phyloP scores from a whole-genome alignment of 2,329 filamentous ascomycete species.

The Meredithiella fracta region DNA sequence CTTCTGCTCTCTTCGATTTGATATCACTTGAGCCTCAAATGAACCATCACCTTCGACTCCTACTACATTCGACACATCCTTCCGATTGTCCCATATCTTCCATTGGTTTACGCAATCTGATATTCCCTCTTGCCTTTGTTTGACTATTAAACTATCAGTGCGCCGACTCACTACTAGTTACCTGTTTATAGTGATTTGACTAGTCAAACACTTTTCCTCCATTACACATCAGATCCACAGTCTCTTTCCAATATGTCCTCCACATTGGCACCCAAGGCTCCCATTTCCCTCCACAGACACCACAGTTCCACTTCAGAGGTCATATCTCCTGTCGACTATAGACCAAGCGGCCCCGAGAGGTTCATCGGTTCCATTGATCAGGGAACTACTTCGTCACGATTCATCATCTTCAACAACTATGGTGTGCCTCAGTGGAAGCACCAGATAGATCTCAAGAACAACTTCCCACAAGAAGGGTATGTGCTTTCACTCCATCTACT shows the following conservation, averaged over 20 bases:
- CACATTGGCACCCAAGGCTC: no score
- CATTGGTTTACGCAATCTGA: no score
- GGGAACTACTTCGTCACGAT: constrained; percentile 76
- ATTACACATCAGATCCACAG: no score
- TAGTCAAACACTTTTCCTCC: no score
- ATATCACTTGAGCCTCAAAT: background rate
- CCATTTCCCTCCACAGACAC: background rate
- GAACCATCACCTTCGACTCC: no score
- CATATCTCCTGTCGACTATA: background rate
- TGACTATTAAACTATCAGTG: no score
- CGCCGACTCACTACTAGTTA: no score
- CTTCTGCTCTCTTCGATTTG: background rate
- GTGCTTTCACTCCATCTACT: constrained; percentile 20
- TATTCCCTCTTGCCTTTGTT: no score
- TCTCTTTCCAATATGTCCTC: no score
- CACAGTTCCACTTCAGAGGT: background rate
- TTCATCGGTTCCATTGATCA: constrained; percentile 84
- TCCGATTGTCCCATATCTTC: no score
- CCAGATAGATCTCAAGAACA: constrained; percentile 73
- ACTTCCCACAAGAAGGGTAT: constrained; percentile 72
- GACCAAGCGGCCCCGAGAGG: background rate
- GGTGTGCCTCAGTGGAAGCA: constrained; percentile 68
- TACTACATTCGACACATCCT: background rate
- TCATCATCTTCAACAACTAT: constrained; percentile 72
- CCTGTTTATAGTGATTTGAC: no score